Evolutionary conservation across 805 yeast species (phyloP), one percentile per base, ranked within the genome.

Genomic region (Candida parachauliodes): DNA sequence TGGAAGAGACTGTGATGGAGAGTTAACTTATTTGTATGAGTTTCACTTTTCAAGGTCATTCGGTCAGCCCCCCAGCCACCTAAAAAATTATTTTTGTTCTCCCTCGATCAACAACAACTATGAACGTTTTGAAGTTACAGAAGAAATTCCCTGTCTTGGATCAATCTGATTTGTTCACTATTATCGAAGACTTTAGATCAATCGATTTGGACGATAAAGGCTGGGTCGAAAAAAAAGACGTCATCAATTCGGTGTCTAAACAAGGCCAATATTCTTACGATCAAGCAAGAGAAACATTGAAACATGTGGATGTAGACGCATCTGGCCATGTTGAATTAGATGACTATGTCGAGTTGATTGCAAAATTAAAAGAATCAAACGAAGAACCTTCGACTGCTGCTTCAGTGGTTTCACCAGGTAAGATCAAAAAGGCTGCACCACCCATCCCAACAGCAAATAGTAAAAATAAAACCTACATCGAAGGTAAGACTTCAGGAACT

Each of bases 251-350:
- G 3, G 79, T 88, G 27, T 78, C 95, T 17, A 77, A 79, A 40
- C 62, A 79, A 20, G 97, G 97, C 14, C 77, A 77, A 37, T 91
- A 84, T 35, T 61, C 88, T 22, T 93, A 93, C 55, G 98, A 93
- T 61, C 85, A 83, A 48, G 91, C 95, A 17, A 82, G 98, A 68
- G 95, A 88, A 60, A 86, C 97, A 2, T 74, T 93, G 57, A 93
- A 93, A 57, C 77, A 76, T 37, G 97, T 88, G 34, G 81, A 83
- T 48, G 95, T 93, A 23, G 98, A 93, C 64, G 95, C 98, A 11
- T 83, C 95, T 4, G 98, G 98, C 18, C 91, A 86, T 56, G 97
- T 93, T 37, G 98, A 93, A 60, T 68, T 93, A 55, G 98, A 93
- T 42, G 98, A 93, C 58, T 93, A 79, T 55, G 97, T 91, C 23